Conservation (phyloP, 257 asterid species). For the Knoxia roxburghii region DNA sequence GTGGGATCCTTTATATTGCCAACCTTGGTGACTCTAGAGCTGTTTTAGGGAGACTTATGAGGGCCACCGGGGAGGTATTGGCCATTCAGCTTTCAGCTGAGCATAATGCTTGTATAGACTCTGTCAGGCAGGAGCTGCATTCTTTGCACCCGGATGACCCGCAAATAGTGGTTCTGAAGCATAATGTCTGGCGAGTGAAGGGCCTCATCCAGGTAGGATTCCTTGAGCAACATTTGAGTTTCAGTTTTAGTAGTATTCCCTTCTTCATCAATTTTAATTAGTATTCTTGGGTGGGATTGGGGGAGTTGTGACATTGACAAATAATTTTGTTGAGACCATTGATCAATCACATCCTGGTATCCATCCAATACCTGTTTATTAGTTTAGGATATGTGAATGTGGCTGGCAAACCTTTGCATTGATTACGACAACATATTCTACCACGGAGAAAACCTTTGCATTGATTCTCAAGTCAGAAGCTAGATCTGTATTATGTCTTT, state of each 20-base stretch:
- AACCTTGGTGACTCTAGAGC: slow-evolving; percentile 71
- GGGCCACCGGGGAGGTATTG: slow-evolving; percentile 59
- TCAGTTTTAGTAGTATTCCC: too few relatives aligned
- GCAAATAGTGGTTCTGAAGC: slow-evolving; percentile 67
- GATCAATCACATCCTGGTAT: background rate
- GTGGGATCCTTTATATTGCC: slow-evolving; percentile 53
- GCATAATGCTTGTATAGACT: slow-evolving; percentile 60
- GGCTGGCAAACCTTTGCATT: background rate
- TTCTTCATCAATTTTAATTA: background rate
- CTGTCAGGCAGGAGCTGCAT: slow-evolving; percentile 58
- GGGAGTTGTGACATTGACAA: background rate
- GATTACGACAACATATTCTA: background rate
- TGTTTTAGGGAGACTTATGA: slow-evolving; percentile 58
- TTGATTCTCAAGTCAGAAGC: background rate
- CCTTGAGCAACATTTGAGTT: background rate
- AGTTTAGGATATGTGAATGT: too few relatives aligned
- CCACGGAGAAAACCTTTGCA: background rate
- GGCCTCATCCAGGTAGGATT: slow-evolving; percentile 56
- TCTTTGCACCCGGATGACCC: slow-evolving; percentile 60
- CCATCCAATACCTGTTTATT: background rate
- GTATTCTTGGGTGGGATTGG: background rate
- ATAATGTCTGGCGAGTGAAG: slow-evolving; percentile 75
- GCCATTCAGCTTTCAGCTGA: slow-evolving; percentile 60
- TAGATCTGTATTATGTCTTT: background rate
- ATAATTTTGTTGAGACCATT: background rate